Evolutionary conservation across 768 basidiomycete genomes (phyloP), one percentile per base, ranked within the genome.

Genomic region (Cystofilobasidium macerans): DNA sequence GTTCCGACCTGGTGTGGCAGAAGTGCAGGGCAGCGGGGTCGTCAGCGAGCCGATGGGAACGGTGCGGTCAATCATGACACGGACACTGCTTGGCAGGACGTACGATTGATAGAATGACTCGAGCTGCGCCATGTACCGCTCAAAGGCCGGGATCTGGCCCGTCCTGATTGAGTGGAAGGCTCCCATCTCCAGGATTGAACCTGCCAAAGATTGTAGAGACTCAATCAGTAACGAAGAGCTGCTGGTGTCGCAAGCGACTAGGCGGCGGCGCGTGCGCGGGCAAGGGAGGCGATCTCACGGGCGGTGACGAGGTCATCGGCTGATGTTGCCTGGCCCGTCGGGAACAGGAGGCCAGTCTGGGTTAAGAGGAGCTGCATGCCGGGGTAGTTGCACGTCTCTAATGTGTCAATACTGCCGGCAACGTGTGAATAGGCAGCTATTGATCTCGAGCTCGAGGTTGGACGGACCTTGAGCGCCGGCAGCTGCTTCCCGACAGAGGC

Each of bases 151-250:
- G 26, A 93, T 83, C 75, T 94, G 89, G 73, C 83, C 84, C 69
- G 85, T 82, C 43, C 90, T 83, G 75, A 98, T 87, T 69, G 93
- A 91, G 81, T 88, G 88, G 79, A 93, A 86, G 22, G 92, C 90
- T 61, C 92, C 94, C 71, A 97, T 86, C 79, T 97, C 94, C 66
- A 99, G 85, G 66, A 95, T 88, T 69, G 92, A 90, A 68, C 94
- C 91, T 93, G 76, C 38, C 16, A 18, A 8, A 30, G 35, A 69
- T 64, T 13, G 22, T 66, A 62, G 47, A 71, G 61, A 40, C 67
- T 35, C 57, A 69, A 32, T 63, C 62, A 6, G 42, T 24, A 13
- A 9, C 8, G 28, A 32, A 60, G 32, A 40, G 26, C 16, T 24
- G 36, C n/a, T n/a, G n/a, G n/a, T n/a, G 61, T 28, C 30, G 14